Percentiles rank a stretch among this genome's conserved stretches.
phyloP scores from a whole-genome alignment of 116 monocot genomes.

The Zostera marina region DNA sequence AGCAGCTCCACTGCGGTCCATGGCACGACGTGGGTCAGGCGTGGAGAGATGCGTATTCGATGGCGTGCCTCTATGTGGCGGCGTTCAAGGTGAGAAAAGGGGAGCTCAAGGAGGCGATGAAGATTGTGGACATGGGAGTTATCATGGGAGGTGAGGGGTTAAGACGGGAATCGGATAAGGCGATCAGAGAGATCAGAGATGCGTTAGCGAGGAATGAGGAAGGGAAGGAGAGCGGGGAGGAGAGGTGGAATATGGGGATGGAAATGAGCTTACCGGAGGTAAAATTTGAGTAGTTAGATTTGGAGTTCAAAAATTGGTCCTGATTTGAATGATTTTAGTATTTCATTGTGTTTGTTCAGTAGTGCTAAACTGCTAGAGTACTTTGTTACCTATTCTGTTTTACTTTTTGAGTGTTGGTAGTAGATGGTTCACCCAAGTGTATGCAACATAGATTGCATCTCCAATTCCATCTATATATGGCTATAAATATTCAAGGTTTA shows the following conservation, averaged over 20 bases:
- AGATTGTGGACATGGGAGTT: conserved; percentile 70
- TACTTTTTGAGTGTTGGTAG: no score
- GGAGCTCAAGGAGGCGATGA: conserved; percentile 44
- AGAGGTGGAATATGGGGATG: conserved; percentile 21
- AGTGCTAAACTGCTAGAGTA: no score
- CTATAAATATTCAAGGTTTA: no score
- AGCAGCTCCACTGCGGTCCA: conserved; percentile 97
- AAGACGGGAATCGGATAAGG: conserved; percentile 37
- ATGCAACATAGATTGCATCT: no score
- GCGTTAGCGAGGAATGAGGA: background rate
- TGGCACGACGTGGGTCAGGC: conserved; percentile 74
- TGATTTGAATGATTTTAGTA: background rate
- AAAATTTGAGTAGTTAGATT: background rate
- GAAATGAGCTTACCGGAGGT: conserved; percentile 5
- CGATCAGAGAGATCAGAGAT: conserved; percentile 20
- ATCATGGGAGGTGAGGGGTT: conserved; percentile 84
- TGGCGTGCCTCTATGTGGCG: conserved; percentile 77
- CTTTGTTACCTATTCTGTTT: no score
- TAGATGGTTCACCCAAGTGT: no score
- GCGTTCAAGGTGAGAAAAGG: conserved; percentile 23
- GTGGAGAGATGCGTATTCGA: conserved; percentile 90
- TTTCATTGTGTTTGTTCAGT: no score
- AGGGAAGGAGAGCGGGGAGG: conserved; percentile 2
- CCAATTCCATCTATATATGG: no score
- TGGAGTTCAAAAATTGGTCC: background rate